Evolutionary conservation across 2,329 filamentous ascomycete genomes (phyloP).

Genomic region (Helminthosporium solani): DNA sequence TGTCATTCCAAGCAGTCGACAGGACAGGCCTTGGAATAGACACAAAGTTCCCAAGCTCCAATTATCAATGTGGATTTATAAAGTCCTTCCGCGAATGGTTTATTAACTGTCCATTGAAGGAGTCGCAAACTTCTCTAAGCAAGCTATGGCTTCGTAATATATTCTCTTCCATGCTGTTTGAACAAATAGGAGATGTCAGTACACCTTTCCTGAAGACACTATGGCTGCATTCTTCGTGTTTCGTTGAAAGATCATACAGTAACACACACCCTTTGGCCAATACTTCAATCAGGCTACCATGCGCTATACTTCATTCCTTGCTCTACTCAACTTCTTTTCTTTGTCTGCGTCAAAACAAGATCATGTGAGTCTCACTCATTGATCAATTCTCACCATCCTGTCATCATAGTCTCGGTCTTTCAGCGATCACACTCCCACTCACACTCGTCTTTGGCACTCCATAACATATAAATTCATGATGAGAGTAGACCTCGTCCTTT

Average conservation of each 20-base stretch:
- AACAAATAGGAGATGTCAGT: too few species aligned
- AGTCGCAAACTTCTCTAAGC: too few species aligned
- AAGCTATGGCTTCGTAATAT: too few species aligned
- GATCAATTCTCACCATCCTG: conserved; percentile 29
- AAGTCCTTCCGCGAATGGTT: too few species aligned
- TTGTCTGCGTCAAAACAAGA: conserved; percentile 25
- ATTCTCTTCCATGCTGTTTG: too few species aligned
- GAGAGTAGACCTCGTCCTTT: conserved; percentile 18
- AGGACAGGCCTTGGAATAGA: conserved; percentile 1
- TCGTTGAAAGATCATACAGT: neutral
- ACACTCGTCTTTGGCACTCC: conserved; percentile 22
- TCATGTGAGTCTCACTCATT: conserved; percentile 18
- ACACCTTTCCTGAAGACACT: too few species aligned
- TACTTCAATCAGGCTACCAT: conserved; percentile 16
- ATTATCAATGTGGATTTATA: too few species aligned
- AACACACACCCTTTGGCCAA: conserved; percentile 12
- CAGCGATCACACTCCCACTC: conserved; percentile 16
- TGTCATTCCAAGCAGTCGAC: conserved; percentile 1
- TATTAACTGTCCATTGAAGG: too few species aligned
- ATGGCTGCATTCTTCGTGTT: conserved; percentile 4
- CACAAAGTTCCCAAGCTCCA: neutral
- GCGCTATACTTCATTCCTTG: conserved; percentile 26
- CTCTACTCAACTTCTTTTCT: conserved; percentile 4
- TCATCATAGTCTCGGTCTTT: conserved; percentile 21
- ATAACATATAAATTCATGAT: conserved; percentile 23